Evolutionary conservation across 306 rosid genomes (phyloP), one percentile per base, ranked within the genome.

Genomic region (Cicer arietinum): DNA sequence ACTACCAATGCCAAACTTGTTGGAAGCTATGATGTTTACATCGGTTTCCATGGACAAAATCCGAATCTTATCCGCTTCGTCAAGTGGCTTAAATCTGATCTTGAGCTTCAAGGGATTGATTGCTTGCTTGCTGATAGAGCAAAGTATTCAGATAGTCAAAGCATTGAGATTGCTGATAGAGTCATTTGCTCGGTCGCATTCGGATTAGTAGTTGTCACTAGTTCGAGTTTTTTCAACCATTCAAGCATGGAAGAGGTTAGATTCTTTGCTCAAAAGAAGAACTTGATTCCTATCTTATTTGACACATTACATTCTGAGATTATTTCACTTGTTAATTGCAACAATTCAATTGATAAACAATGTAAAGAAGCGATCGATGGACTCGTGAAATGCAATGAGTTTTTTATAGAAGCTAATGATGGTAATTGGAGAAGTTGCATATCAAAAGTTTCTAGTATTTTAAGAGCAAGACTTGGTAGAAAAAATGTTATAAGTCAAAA

Each of bases 71-170:
- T 87, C 43, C 90, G 96, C 37, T 93, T 91, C 82, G 86, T 89
- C 56, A 89, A 88, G 83, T 93, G 98, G 98, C 86, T 93, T 6
- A 91, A 87, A 69, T 84, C 97, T 7, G 96, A 93, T 82, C 96
- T 93, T 39, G 98, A 93, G 89, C 93, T 86, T 73, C 97, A 87
- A 64, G 98, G 97, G 13, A 91, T 93, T 77, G 96, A 92, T 77
- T 93, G 97, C 77, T 91, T 93, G 50, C 86, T 85, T 56, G 93
- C 92, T 2, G 98, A 93, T 78, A 81, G 98, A 70, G 82, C 97
- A 42, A 88, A 85, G 77, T 91, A 91, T 69, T 83, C 92, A 0
- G 93, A 93, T 52, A 75, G 69, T 43, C 96, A 91, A 73, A 91
- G 92, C 85, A 97, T 89, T 39, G 96, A 91, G 84, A 85, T 93